Evolutionary conservation across 805 yeast genomes (phyloP), one percentile per base, ranked within the genome.

Genomic region (Starmerella tilneyi): DNA sequence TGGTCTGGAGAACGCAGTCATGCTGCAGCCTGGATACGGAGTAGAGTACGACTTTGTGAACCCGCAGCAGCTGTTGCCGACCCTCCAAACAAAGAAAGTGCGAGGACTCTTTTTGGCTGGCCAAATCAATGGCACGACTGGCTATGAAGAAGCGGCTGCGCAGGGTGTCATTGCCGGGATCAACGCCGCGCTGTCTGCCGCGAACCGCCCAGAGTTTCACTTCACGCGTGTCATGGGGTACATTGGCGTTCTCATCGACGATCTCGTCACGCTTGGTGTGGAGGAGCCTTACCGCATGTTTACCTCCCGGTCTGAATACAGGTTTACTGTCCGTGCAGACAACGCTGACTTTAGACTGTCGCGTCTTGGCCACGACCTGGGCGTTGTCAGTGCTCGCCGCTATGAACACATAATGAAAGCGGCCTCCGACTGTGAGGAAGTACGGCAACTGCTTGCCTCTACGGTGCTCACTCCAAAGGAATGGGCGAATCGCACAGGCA

Each of bases 231-330:
- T 84, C 0, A 89, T 86, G 59, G 96, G 95, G 1, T 88, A 84
- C 56, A 72, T 84, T 44, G 99, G 98, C 1, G 95, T 92, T 5
- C 66, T 92, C 47, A 79, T 92, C 39, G 98, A 92, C 63, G 99
- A 92, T 65, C 69, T 92, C 52, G 81, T 88, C 24, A 88, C 96
- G 0, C 85, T 85, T 61, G 99, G 98, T 16, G 95, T 92, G 2
- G 84, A 79, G 49, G 99, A 92, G 62, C 99, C 99, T 1, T 92
- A 92, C 61, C 69, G 99, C 52, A 92, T 92, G 98, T 92, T 92
- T 59, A 92, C 98, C 0, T 85, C 96, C 5, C 73, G 99, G 41
- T 83, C 95, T 0, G 99, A 92, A 61, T 92, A 85, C 61, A 71
- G 98, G 59, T 76, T 92, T 30, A 79, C 86, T 27, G 84, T 86